Conservation (phyloP, 139 green algal species). For the Chlorella sp. region DNA sequence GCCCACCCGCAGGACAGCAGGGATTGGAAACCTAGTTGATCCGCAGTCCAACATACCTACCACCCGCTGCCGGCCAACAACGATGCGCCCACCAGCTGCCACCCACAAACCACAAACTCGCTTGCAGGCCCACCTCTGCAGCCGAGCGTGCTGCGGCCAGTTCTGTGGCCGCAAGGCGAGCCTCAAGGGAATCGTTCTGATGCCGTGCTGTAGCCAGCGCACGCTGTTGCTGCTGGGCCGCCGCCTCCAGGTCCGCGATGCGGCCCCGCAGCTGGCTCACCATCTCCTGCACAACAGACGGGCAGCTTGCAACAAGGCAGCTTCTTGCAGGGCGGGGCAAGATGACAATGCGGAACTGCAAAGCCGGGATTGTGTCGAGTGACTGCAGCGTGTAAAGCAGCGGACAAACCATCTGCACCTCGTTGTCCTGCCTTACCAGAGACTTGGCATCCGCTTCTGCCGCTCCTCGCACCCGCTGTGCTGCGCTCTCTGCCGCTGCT, state of each 20-base stretch:
- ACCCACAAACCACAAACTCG: no score
- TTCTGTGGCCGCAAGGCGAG: background rate
- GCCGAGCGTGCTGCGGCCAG: slow-evolving; percentile 16
- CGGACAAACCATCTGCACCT: no score
- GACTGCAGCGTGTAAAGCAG: no score
- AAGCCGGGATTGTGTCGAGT: no score
- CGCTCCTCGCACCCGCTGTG: slow-evolving; percentile 5
- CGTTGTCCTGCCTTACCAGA: background rate
- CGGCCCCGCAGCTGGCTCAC: background rate
- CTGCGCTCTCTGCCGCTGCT: background rate
- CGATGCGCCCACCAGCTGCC: no score
- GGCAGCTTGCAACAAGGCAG: no score
- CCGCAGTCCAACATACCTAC: no score
- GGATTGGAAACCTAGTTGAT: no score
- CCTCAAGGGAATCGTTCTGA: slow-evolving; percentile 14
- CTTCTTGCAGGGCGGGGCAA: no score
- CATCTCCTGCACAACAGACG: background rate
- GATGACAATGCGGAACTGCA: no score
- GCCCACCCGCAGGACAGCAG: no score
- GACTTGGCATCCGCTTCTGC: slow-evolving; percentile 5
- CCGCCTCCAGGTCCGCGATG: slow-evolving; percentile 30
- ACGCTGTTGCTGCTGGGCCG: background rate
- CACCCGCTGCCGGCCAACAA: no score
- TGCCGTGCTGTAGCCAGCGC: slow-evolving; percentile 1
- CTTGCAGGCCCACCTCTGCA: slow-evolving; percentile 27